phyloP scores from a whole-genome alignment of 495 filamentous ascomycete species.

The Parachaetomium inaequale region DNA sequence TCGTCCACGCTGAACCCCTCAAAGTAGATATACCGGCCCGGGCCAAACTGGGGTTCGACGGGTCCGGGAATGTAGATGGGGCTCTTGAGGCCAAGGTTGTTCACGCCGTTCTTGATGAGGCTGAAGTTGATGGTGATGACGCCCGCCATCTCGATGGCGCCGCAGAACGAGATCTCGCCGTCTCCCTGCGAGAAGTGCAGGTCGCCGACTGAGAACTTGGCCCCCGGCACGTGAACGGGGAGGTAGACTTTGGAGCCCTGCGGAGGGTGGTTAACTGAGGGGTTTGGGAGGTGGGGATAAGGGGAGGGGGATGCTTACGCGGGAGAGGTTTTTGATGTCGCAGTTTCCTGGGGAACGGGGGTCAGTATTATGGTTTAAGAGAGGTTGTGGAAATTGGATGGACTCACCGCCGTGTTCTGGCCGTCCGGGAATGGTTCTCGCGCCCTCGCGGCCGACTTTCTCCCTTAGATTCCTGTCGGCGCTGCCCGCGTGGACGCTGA shows the following conservation, averaged over 20 bases:
- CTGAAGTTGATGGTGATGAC: conserved; percentile 88
- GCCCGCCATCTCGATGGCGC: conserved; percentile 96
- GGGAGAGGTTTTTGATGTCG: conserved; percentile 81
- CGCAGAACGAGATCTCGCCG: conserved; percentile 94
- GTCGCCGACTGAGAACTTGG: conserved; percentile 91
- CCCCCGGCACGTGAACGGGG: conserved; percentile 76
- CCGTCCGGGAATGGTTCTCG: conserved; percentile 78
- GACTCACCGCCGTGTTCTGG: conserved; percentile 58
- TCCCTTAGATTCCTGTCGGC: conserved; percentile 58
- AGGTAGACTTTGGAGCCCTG: conserved; percentile 86
- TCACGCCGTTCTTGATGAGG: conserved; percentile 80
- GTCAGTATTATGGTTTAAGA: conserved; percentile 18
- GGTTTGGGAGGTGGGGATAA: not conserved
- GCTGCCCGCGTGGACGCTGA: conserved; percentile 68
- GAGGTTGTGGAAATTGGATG: conserved; percentile 12
- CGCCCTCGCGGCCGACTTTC: conserved; percentile 82
- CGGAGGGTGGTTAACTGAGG: conserved; percentile 42
- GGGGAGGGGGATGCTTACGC: conserved; percentile 10
- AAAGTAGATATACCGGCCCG: conserved; percentile 82
- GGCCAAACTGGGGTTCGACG: conserved; percentile 87
- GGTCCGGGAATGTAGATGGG: conserved; percentile 89
- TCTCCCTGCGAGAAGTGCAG: conserved; percentile 89
- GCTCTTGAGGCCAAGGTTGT: conserved; percentile 72
- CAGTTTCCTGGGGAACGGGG: conserved; percentile 56
- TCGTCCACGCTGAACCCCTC: conserved; percentile 95